phyloP scores from a whole-genome alignment of 441 rosid species.

The Metrosideros polymorpha region DNA sequence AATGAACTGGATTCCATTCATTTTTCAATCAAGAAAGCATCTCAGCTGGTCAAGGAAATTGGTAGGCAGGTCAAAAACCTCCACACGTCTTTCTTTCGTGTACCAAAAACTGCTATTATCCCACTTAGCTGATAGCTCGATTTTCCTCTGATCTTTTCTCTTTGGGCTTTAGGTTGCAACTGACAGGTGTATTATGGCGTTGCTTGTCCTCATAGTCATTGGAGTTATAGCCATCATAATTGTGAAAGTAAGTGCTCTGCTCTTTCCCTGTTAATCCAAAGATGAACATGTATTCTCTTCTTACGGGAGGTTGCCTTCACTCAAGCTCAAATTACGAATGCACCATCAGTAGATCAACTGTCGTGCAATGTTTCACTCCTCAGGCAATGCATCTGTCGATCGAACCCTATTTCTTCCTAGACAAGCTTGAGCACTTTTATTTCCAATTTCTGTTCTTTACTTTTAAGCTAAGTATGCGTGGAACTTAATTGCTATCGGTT shows the following conservation, averaged over 20 bases:
- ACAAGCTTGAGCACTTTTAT: neutral
- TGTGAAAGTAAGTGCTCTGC: slow-evolving; percentile 52
- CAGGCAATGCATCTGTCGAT: neutral
- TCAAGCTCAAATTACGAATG: neutral
- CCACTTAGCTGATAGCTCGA: neutral
- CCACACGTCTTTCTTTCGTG: slow-evolving; percentile 4
- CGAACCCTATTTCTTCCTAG: neutral
- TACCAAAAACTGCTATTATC: neutral
- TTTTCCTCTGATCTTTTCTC: slow-evolving; percentile 8
- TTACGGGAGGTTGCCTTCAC: neutral
- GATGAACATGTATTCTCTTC: neutral
- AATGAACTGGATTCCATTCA: slow-evolving; percentile 94
- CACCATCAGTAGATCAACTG: neutral
- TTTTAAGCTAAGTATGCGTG: neutral
- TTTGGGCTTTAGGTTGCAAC: slow-evolving; percentile 68
- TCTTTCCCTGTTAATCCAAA: neutral
- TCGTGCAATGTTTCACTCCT: neutral
- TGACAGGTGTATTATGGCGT: slow-evolving; percentile 82
- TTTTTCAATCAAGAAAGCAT: slow-evolving; percentile 91
- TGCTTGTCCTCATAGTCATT: slow-evolving; percentile 71
- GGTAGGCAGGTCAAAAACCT: slow-evolving; percentile 86
- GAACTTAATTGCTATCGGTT: neutral
- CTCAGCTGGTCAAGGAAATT: slow-evolving; percentile 88
- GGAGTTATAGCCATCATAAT: slow-evolving; percentile 84
- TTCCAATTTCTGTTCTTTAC: neutral